These are phyloP conservation scores for Ilyonectria mors-panacis DNA, from an alignment of 2,329 filamentous ascomycete genomes.

Conservation along the genomic window DNA sequence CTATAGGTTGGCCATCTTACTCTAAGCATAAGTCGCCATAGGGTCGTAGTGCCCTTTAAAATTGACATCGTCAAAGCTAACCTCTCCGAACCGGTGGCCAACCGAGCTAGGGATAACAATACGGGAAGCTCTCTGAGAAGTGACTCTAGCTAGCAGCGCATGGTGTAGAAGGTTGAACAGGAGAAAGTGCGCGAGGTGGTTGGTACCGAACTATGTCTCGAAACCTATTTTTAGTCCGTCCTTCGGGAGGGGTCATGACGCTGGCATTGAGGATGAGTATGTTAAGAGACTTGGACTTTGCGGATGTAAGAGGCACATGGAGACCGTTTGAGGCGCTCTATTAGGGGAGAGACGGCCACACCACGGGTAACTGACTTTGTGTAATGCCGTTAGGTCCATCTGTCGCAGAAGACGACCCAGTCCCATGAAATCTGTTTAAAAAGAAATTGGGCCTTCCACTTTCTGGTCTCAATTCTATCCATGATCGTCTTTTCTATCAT, in stretches of 20 bases:
- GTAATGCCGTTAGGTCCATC: no score
- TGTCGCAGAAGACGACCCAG: no score
- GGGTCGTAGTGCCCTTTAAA: slow-evolving; percentile 40
- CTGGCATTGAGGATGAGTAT: slow-evolving; percentile 47
- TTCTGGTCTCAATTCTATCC: no score
- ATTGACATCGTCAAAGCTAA: slow-evolving; percentile 3
- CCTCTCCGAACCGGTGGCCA: slow-evolving; percentile 9
- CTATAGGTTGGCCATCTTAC: slow-evolving; percentile 67
- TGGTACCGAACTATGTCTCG: slow-evolving; percentile 38
- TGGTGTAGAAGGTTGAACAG: slow-evolving; percentile 28
- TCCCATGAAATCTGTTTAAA: no score
- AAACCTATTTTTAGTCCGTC: slow-evolving; percentile 30
- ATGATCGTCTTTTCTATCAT: no score
- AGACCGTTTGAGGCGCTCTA: no score
- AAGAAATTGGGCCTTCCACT: no score
- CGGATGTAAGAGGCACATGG: no score
- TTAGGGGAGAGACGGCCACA: no score
- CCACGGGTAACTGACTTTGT: no score
- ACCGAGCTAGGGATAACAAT: slow-evolving; percentile 15
- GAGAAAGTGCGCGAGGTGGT: slow-evolving; percentile 38
- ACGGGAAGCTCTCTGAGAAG: background rate
- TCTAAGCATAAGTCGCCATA: slow-evolving; percentile 60
- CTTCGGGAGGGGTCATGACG: slow-evolving; percentile 33
- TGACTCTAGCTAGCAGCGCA: background rate
- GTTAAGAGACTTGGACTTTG: slow-evolving; percentile 14